A percentile compares a stretch with the other conserved stretches of the same genome.
Conservation (phyloP, 169 alveolate genomes). For the Amoebophrya sp. region DNA sequence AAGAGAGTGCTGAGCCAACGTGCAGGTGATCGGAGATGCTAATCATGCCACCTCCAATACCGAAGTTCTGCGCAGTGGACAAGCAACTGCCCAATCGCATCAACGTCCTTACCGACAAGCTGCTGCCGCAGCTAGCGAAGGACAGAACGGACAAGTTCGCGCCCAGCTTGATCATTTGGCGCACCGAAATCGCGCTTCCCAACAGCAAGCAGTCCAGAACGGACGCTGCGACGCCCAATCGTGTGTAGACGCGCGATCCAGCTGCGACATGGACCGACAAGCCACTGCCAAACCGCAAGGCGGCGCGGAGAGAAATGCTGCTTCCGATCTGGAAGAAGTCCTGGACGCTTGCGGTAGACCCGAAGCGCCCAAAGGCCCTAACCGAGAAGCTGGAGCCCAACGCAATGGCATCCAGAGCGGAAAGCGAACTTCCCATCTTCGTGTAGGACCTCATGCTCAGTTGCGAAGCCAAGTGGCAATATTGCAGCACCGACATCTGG, state of each 20-base stretch:
- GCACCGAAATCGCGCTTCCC: neutral
- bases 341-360: neutral
- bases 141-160: neutral
- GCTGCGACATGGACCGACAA: slow-evolving; percentile 27
- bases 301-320: slow-evolving; percentile 25
- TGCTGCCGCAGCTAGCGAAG: neutral
- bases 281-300: slow-evolving; percentile 8
- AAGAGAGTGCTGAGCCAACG: neutral
- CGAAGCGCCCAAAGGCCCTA: neutral
- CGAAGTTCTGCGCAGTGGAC: neutral
- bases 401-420: neutral
- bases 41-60: neutral
- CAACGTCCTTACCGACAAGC: neutral
- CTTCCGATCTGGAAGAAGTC: neutral
- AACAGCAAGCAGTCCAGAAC: neutral
- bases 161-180: neutral
- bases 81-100: neutral
- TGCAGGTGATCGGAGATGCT: neutral
- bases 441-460: neutral
- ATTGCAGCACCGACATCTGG: neutral
- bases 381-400: neutral
- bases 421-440: neutral
- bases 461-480: neutral
- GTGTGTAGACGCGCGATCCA: neutral
- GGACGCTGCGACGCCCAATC: neutral